Base-by-base conservation (phyloP, 2,329 filamentous ascomycete genomes). In the Stachybotrys chlorohalonatus region DNA sequence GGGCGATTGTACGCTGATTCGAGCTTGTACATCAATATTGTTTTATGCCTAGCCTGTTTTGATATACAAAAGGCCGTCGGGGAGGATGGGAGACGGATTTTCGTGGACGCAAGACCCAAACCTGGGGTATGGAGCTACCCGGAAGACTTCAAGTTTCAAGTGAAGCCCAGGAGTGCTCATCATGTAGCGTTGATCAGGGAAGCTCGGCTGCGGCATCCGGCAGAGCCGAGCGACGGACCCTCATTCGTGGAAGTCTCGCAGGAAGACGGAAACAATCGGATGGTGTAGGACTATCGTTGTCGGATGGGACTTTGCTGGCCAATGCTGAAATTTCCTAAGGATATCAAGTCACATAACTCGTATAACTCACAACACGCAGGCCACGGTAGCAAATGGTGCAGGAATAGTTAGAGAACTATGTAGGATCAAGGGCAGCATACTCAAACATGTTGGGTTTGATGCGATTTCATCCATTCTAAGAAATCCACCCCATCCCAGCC, bases 31-130 rank as follows among this genome's bases (percentile, higher is more conserved):
- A 52, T 62, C 45, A 62, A 57, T 50, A 53, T 61, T 31, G 73
- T 67, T 1, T 72, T 73, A 47, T 63, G 67, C 0, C 62, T 80
- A 11, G 64, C 75, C 0, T 70, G 72, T 0, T 77, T 78, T 54
- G 64, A 69, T 6, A 66, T 78, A 8, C 55, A 48, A 11, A 72
- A 71, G 52, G 57, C 58, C 0, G 57, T 69, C 3, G 66, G 70
- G 36, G 63, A 70, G 39, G 70, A 69, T 0, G 68, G 68, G 2
- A 50, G 49, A 5, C 53, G 52, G 32, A 32, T 36, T 32, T 52
- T 47, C 42, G 49, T 52, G 30, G 54, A 59, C 13, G 16, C 45
- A 8, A 32, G 42, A 6, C 31, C 17, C 15, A 48, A n/a, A 45
- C 51, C 58, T 2, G 59, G 58, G 7, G 30, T 60, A 7, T 30